Evolutionary conservation across 2,329 filamentous ascomycete species (phyloP).

Genomic region (Cercospora janseana): DNA sequence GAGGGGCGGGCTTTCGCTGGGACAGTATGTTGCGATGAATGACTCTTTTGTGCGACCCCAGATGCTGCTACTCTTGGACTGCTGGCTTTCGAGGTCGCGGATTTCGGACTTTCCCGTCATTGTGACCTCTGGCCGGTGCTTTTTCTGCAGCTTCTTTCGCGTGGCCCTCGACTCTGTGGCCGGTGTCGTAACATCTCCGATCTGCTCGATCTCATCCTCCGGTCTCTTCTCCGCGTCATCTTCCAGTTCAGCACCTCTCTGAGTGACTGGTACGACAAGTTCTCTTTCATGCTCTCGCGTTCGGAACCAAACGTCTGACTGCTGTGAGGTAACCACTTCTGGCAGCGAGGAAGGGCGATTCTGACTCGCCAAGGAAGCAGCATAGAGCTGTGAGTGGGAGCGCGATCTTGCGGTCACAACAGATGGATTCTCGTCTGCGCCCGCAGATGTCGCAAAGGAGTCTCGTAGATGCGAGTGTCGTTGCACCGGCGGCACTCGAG

Average conservation of each 20-base stretch:
- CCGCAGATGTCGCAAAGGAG: not conserved
- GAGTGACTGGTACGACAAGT: constrained; percentile 8
- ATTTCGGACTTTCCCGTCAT: constrained; percentile 4
- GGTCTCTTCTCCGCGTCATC: constrained; percentile 1
- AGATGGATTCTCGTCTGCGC: not conserved
- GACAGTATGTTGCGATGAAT: constrained; percentile 22
- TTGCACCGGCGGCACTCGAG: constrained; percentile 2
- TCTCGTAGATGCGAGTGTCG: not conserved
- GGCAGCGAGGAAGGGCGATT: constrained; percentile 12
- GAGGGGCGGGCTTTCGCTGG: constrained; percentile 20
- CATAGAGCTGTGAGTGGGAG: constrained; percentile 5
- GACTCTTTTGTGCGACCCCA: constrained; percentile 21
- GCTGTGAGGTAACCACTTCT: constrained; percentile 7
- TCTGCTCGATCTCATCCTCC: constrained; percentile 19
- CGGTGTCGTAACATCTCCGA: not conserved
- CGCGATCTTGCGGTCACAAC: not conserved
- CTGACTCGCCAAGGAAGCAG: not conserved
- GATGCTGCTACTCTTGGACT: constrained; percentile 16
- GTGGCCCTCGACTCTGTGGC: constrained; percentile 10
- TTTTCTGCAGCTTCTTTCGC: constrained; percentile 20
- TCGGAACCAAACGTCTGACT: constrained; percentile 14
- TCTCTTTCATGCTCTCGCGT: constrained; percentile 12
- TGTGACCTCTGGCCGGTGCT: constrained; percentile 1
- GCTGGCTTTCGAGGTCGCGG: constrained; percentile 10
- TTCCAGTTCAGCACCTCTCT: not conserved